phyloP scores from a whole-genome alignment of 768 basidiomycete genomes.

The Pleurotus citrinopileatus region DNA sequence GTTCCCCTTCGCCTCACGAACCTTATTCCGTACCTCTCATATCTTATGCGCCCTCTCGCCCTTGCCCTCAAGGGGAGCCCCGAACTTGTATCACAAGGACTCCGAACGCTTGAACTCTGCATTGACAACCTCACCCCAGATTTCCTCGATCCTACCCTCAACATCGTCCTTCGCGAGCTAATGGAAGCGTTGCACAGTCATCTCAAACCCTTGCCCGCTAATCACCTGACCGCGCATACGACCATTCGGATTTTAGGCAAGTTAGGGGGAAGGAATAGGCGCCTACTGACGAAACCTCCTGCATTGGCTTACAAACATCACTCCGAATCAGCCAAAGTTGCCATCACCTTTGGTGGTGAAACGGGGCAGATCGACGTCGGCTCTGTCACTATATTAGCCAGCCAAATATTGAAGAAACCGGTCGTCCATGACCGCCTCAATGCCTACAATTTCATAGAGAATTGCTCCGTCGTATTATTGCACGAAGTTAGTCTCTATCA shows the following conservation, averaged over 20 bases:
- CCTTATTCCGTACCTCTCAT: constrained; percentile 89
- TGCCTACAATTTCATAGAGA: constrained; percentile 70
- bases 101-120: constrained; percentile 96
- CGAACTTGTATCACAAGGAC: constrained; percentile 92
- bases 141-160: constrained; percentile 94
- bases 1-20: constrained; percentile 95
- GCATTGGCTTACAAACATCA: constrained; percentile 67
- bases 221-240: constrained; percentile 88
- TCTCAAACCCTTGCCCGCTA: constrained; percentile 84
- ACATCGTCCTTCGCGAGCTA: constrained; percentile 86
- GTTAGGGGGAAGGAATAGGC: constrained; percentile 90
- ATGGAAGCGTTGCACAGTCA: constrained; percentile 94
- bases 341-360: constrained; percentile 72
- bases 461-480: constrained; percentile 65
- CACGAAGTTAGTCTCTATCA: constrained; percentile 55
- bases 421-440: constrained; percentile 48
- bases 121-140: constrained; percentile 98
- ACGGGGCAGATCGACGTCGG: constrained; percentile 62
- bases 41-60: constrained; percentile 95
- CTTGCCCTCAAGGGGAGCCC: constrained; percentile 83
- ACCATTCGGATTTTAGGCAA: constrained; percentile 97
- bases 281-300: constrained; percentile 79
- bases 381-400: constrained; percentile 64
- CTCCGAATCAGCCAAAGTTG: constrained; percentile 66
- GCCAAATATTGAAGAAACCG: constrained; percentile 54